A percentile compares a stretch with the other conserved stretches of the same genome.
Conservation (phyloP, 192 early-diverging fungal genomes). For the Dissophora globulifera region DNA sequence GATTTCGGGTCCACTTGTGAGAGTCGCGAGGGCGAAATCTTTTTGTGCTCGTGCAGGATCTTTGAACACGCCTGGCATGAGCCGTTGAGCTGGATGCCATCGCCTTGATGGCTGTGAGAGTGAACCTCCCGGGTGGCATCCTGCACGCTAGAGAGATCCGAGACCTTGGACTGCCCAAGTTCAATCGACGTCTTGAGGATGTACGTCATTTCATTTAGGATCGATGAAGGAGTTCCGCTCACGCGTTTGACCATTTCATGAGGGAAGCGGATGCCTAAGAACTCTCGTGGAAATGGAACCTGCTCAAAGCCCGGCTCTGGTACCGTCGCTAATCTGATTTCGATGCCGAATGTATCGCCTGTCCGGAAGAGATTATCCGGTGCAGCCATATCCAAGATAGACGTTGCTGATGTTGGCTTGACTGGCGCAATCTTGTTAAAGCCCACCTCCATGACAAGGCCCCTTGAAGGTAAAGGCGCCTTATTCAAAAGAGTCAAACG, state of each 20-base stretch:
- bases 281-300: conserved; percentile 12
- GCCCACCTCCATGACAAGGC: conserved; percentile 11
- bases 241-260: conserved; percentile 39
- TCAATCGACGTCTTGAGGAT: conserved; percentile 17
- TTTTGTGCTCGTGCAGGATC: conserved; percentile 9
- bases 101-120: conserved; percentile 8
- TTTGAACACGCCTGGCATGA: conserved; percentile 15
- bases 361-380: conserved; percentile 38
- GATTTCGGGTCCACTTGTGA: background rate
- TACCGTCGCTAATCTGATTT: conserved; percentile 19
- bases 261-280: conserved; percentile 33
- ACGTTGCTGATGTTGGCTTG: background rate
- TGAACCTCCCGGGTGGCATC: no score
- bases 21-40: background rate
- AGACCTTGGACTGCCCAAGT: conserved; percentile 8
- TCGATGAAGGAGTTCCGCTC: background rate
- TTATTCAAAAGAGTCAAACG: conserved; percentile 6
- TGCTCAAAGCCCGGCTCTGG: background rate
- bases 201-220: conserved; percentile 45
- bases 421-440: background rate
- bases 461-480: conserved; percentile 11
- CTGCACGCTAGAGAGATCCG: no score
- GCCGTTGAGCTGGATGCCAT: conserved; percentile 18
- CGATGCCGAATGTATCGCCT: conserved; percentile 20
- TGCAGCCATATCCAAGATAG: no score